Evolutionary conservation across 805 yeast species (phyloP), one percentile per base, ranked within the genome.

Genomic region (Tanozyma kutaoensis): DNA sequence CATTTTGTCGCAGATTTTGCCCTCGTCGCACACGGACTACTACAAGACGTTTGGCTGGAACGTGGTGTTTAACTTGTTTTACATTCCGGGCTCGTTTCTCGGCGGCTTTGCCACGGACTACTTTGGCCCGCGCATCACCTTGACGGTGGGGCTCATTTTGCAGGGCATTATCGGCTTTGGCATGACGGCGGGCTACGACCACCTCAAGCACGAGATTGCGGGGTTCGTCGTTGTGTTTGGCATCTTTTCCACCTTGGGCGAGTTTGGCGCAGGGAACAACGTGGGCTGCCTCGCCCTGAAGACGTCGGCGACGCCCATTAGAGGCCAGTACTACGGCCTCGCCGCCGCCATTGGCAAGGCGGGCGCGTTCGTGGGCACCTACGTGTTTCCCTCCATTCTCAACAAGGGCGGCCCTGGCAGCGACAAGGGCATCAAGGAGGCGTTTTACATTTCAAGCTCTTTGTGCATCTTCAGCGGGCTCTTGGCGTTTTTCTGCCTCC

Each of bases 241-340:
- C 58, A 73, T 88, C 37, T 88, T 84, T 52, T 59, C 72, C 49
- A 64, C 94, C 5, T 62, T 82, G 26, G 96, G 96, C 43, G 96
- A 88, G 53, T 79, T 86, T 52, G 93, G 95, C 17, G 86, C 93
- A 10, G 97, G 96, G 57, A 82, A 85, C 54, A 82, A 80, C 54
- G 77, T 80, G 50, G 96, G 96, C 39, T 56, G 80, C 30, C 62
- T 86, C 35, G 93, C 94, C 13, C 69, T 94, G 23, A 85, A 85
- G 55, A 77, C 94, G 5, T 67, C 76, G 25, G 78, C 95, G 24
- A 76, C 95, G 8, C 75, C 94, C 14, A 68, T 85, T 30, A 75
- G 96, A 58, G 96, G 95, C 32, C 79, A 79, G 42, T 81, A 78
- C 55, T 86, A 86, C 47, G 91, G 91, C 42, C 63, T 84, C 40